Evolutionary conservation across 768 basidiomycete genomes (phyloP).

Genomic region (Candolleomyces aberdarensis): DNA sequence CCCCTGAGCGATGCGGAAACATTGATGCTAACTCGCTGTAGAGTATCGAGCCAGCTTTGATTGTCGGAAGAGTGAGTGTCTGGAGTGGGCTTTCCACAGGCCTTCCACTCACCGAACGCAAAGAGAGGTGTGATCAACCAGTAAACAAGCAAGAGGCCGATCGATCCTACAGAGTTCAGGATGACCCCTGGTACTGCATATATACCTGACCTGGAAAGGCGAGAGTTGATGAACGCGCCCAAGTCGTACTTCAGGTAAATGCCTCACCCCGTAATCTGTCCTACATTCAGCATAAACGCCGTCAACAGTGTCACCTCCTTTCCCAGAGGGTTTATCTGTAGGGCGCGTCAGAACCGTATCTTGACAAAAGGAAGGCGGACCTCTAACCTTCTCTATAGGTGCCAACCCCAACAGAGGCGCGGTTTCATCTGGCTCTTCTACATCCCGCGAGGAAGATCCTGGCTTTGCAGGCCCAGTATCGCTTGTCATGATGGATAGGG

Average conservation of each 20-base stretch:
- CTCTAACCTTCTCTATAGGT: slow-evolving; percentile 24
- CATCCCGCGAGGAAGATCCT: background rate
- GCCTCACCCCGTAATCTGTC: slow-evolving; percentile 30
- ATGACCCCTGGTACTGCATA: slow-evolving; percentile 33
- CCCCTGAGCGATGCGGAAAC: slow-evolving; percentile 48
- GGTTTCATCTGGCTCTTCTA: background rate
- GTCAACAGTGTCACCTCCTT: slow-evolving; percentile 31
- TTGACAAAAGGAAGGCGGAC: background rate
- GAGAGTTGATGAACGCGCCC: background rate
- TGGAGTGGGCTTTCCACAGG: background rate
- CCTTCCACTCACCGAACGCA: slow-evolving; percentile 24
- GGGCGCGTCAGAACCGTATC: background rate
- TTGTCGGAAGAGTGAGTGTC: background rate
- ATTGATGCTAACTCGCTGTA: slow-evolving; percentile 45
- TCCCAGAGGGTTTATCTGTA: slow-evolving; percentile 27
- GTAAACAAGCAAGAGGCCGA: slow-evolving; percentile 27
- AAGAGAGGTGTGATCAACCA: slow-evolving; percentile 32
- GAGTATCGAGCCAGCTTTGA: slow-evolving; percentile 31
- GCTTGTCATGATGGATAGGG: too few species aligned
- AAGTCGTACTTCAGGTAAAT: background rate
- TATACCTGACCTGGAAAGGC: slow-evolving; percentile 28
- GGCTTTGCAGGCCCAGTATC: too few species aligned
- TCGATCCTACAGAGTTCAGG: slow-evolving; percentile 34
- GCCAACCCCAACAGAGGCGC: slow-evolving; percentile 10
- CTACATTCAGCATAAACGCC: slow-evolving; percentile 34